Evolutionary conservation across 371 early-diverging fungal species (phyloP).

Genomic region (Capniomyces stellatus): DNA sequence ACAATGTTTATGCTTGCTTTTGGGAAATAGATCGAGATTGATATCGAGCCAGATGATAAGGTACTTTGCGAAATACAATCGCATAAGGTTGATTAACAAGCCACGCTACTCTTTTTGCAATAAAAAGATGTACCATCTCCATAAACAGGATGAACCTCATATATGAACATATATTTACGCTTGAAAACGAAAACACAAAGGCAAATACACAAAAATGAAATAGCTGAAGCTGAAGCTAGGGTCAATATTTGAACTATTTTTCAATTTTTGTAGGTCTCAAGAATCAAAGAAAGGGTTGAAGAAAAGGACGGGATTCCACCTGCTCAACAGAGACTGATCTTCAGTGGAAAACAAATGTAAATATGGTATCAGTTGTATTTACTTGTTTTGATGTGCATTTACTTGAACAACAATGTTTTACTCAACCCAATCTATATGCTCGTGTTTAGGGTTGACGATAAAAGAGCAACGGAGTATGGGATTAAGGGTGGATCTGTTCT

Average conservation of each 20-base stretch:
- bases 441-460: constrained; percentile 37
- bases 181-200: too few relatives aligned
- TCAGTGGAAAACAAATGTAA: constrained; percentile 85
- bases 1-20: background rate
- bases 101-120: too few relatives aligned
- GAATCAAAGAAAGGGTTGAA: constrained; percentile 78
- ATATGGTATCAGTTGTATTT: too few relatives aligned
- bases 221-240: constrained; percentile 90
- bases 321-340: constrained; percentile 86
- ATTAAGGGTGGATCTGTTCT: constrained; percentile 81
- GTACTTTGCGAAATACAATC: too few relatives aligned
- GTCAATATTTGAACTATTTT: constrained; percentile 42
- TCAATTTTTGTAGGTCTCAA: background rate
- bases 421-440: background rate
- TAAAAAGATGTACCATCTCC: too few relatives aligned
- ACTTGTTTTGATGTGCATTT: too few relatives aligned
- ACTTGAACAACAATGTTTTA: too few relatives aligned
- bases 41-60: constrained; percentile 70
- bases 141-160: too few relatives aligned
- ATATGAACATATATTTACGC: too few relatives aligned
- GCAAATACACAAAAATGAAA: too few relatives aligned
- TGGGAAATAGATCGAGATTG: constrained; percentile 82
- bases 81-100: too few relatives aligned
- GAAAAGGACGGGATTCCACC: constrained; percentile 97
- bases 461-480: constrained; percentile 52